A percentile compares a stretch with the other conserved stretches of the same genome.
Conservation (phyloP, 805 yeast species). For the Ogataea trehalophila region DNA sequence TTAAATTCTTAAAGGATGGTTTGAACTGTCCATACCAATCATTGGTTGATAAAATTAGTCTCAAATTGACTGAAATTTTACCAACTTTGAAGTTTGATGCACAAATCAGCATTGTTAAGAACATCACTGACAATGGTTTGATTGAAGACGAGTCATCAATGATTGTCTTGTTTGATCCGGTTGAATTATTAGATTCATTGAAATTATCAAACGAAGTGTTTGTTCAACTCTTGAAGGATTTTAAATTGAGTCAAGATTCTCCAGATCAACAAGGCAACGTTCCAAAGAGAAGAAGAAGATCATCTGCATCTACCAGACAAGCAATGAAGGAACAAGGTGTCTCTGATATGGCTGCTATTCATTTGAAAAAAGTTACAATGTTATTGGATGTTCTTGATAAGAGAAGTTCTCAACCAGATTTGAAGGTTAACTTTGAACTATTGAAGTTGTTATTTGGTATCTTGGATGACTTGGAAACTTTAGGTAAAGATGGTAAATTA, state of each 20-base stretch:
- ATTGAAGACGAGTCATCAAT: constrained; percentile 30
- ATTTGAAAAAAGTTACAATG: constrained; percentile 71
- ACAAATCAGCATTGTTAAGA: constrained; percentile 54
- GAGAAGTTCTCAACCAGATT: constrained; percentile 17
- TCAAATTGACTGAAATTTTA: constrained; percentile 53
- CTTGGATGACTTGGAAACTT: constrained; percentile 70
- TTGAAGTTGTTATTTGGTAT: constrained; percentile 46
- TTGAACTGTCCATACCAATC: constrained; percentile 42
- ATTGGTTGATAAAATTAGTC: constrained; percentile 44
- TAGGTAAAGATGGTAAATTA: constrained; percentile 86
- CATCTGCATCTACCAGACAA: constrained; percentile 71
- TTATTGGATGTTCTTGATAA: constrained; percentile 75
- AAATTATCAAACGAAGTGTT: constrained; percentile 53
- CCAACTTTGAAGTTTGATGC: constrained; percentile 49
- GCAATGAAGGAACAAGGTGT: constrained; percentile 71
- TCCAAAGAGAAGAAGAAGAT: constrained; percentile 79
- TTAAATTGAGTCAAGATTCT: constrained; percentile 31
- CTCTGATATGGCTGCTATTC: constrained; percentile 69
- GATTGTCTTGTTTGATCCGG: constrained; percentile 44
- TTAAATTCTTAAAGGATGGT: constrained; percentile 54
- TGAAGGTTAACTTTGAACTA: constrained; percentile 32
- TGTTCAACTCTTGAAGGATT: constrained; percentile 52
- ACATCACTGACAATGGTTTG: constrained; percentile 48
- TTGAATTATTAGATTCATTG: constrained; percentile 49
- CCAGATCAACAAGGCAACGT: constrained; percentile 29